Conservation (phyloP, 2,329 filamentous ascomycete species). For the Alternaria solani region DNA sequence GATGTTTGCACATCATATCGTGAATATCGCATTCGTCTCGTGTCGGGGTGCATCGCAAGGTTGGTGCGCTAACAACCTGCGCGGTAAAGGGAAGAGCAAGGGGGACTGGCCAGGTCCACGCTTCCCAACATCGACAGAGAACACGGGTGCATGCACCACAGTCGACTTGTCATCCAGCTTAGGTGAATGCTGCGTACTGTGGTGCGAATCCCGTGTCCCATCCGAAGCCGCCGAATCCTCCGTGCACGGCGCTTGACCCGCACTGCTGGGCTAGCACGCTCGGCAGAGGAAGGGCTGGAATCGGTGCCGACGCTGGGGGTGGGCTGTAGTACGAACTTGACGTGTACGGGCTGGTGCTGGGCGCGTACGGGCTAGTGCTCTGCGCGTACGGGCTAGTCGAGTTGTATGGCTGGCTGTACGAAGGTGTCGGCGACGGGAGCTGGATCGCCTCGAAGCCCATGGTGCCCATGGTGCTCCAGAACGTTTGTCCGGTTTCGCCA, state of each 20-base stretch:
- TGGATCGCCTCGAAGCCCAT: slow-evolving; percentile 72
- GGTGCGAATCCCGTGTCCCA: slow-evolving; percentile 87
- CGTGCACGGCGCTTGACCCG: slow-evolving; percentile 68
- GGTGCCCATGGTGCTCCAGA: slow-evolving; percentile 76
- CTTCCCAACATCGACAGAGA: slow-evolving; percentile 45
- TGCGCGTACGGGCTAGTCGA: slow-evolving; percentile 52
- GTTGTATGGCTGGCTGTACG: slow-evolving; percentile 73
- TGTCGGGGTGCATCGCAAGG: slow-evolving; percentile 47
- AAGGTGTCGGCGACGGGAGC: slow-evolving; percentile 79
- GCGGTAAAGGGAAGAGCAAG: slow-evolving; percentile 31
- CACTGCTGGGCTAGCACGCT: slow-evolving; percentile 87
- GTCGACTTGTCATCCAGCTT: slow-evolving; percentile 52
- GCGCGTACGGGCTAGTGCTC: slow-evolving; percentile 52
- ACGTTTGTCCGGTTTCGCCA: slow-evolving; percentile 72
- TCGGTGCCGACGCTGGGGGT: slow-evolving; percentile 75
- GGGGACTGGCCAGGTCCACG: slow-evolving; percentile 56
- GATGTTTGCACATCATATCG: slow-evolving; percentile 52
- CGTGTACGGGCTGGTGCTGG: slow-evolving; percentile 67
- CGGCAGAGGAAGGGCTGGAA: slow-evolving; percentile 80
- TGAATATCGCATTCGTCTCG: slow-evolving; percentile 57
- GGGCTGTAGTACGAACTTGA: slow-evolving; percentile 80
- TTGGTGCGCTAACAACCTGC: slow-evolving; percentile 52
- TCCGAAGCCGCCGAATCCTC: slow-evolving; percentile 78
- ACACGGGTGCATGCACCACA: slow-evolving; percentile 30
- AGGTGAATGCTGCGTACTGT: slow-evolving; percentile 80